These are phyloP conservation scores for Uncinocarpus reesii DNA, from an alignment of 2,329 filamentous ascomycete species.

Conservation along the genomic window DNA sequence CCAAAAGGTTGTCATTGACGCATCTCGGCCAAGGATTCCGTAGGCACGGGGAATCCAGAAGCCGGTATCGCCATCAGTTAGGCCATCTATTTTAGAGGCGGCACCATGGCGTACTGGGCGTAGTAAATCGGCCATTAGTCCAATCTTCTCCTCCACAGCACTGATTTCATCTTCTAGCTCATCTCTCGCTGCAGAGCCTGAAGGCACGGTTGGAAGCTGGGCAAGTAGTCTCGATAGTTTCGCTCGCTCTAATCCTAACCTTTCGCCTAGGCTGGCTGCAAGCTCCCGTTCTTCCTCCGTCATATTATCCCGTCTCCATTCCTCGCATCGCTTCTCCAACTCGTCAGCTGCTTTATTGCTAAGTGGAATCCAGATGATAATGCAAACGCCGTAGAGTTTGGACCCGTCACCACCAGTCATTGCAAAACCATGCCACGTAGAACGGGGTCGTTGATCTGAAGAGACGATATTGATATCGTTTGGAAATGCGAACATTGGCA, in stretches of 20 bases:
- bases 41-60: conserved; percentile 93
- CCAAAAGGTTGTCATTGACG: conserved; percentile 80
- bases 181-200: conserved; percentile 72
- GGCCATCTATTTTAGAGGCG: conserved; percentile 90
- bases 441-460: conserved; percentile 80
- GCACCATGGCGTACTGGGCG: conserved; percentile 86
- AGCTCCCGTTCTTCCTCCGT: conserved; percentile 93
- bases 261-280: conserved; percentile 79
- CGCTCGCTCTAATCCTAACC: conserved; percentile 76
- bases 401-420: conserved; percentile 93
- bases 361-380: conserved; percentile 87
- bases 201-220: conserved; percentile 66
- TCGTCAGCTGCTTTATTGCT: conserved; percentile 72
- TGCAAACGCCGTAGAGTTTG: conserved; percentile 81
- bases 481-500: conserved; percentile 98
- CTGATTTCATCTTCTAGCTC: conserved; percentile 87
- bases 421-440: conserved; percentile 98
- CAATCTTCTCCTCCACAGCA: conserved; percentile 91
- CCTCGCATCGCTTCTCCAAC: conserved; percentile 62
- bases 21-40: conserved; percentile 79
- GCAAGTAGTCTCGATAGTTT: conserved; percentile 81
- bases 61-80: conserved; percentile 89
- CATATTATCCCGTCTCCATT: conserved; percentile 88
- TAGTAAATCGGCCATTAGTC: conserved; percentile 90
- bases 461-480: conserved; percentile 97